These are phyloP conservation scores for Scedosporium apiospermum DNA, from an alignment of 2,329 filamentous ascomycete genomes.

Conservation along the genomic window DNA sequence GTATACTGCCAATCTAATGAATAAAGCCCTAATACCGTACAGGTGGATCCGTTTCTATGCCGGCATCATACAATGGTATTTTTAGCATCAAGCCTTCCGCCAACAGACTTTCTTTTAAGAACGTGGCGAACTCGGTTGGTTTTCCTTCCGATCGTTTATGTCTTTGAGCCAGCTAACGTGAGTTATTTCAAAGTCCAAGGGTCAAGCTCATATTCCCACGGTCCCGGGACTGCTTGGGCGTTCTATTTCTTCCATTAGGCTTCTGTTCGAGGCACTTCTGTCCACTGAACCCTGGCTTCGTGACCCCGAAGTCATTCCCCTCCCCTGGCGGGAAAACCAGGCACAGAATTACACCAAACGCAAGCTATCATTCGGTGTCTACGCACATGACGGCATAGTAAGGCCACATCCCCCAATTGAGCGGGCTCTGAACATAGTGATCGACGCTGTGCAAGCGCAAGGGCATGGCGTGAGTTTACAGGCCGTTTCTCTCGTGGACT, in stretches of 20 bases:
- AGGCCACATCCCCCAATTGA: constrained; percentile 7
- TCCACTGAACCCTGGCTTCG: neutral
- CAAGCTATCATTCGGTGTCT: neutral
- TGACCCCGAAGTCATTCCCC: neutral
- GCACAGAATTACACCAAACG: neutral
- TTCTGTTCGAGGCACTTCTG: neutral
- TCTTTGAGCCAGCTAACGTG: neutral
- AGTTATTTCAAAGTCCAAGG: neutral
- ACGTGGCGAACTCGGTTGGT: constrained; percentile 5
- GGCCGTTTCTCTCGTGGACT: neutral
- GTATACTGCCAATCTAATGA: no score
- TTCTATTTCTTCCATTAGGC: neutral
- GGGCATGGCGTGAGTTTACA: neutral
- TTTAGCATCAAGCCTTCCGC: constrained; percentile 5
- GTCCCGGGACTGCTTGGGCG: neutral
- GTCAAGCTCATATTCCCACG: neutral
- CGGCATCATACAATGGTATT: constrained; percentile 1
- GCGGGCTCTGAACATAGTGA: constrained; percentile 4
- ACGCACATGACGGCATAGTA: constrained; percentile 4
- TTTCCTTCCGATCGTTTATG: neutral
- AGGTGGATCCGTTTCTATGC: constrained; percentile 2
- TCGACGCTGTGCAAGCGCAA: neutral
- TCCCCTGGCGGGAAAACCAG: constrained; percentile 2
- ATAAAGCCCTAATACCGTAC: neutral
- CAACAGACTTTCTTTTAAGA: neutral